Conservation (phyloP, 192 early-diverging fungal genomes). For the Entophlyctis luteolus region DNA sequence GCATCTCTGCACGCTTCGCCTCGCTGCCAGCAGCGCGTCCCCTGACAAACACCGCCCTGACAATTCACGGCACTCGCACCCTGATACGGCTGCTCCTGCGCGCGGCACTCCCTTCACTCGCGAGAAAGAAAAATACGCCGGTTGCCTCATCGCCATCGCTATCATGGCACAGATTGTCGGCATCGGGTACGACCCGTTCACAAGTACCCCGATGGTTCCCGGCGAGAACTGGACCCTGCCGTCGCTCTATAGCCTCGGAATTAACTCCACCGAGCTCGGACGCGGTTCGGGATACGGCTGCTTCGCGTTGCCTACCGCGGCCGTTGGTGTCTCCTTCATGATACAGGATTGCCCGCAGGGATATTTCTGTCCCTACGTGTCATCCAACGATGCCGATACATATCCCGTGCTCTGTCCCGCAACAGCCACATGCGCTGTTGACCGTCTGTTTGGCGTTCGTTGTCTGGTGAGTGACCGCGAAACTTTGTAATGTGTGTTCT, state of each 20-base stretch:
- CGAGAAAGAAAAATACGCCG: too few relatives aligned
- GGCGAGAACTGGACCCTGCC: neutral
- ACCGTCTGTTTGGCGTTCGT: conserved; percentile 15
- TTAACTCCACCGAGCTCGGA: too few relatives aligned
- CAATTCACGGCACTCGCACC: too few relatives aligned
- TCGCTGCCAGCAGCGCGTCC: too few relatives aligned
- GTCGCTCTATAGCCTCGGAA: neutral
- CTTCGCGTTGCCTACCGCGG: neutral
- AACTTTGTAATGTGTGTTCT: neutral
- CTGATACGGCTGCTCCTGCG: too few relatives aligned
- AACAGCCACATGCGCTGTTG: conserved; percentile 12
- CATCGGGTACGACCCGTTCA: too few relatives aligned
- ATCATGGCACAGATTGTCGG: too few relatives aligned
- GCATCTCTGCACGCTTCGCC: too few relatives aligned
- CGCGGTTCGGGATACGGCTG: conserved; percentile 15
- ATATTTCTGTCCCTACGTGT: conserved; percentile 33
- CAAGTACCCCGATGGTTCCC: too few relatives aligned
- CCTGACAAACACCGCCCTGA: too few relatives aligned
- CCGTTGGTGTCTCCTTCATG: conserved; percentile 13
- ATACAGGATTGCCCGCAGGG: conserved; percentile 22
- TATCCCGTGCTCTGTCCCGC: conserved; percentile 33
- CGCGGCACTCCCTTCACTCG: too few relatives aligned
- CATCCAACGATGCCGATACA: conserved; percentile 6
- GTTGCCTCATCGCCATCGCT: too few relatives aligned
- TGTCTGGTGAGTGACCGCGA: neutral